Percentiles rank a stretch among this genome's conserved stretches.
Conservation (phyloP, 202 grass and related monocot species). For the Carex arenaria region DNA sequence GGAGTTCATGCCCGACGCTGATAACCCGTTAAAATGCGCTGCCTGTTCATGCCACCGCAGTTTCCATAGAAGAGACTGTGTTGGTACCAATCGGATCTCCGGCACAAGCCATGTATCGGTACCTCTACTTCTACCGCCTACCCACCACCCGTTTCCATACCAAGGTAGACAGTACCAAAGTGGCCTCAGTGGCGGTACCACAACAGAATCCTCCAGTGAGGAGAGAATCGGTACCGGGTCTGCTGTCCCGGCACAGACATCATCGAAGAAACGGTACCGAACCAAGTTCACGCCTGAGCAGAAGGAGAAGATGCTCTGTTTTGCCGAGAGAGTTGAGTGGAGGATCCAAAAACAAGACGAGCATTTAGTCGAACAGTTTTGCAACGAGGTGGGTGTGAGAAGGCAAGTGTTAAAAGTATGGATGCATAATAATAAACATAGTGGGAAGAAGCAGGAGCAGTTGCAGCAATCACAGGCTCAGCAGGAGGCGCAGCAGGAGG, state of each 20-base stretch:
- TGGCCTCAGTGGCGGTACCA: constrained; percentile 50
- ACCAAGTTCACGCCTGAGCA: constrained; percentile 74
- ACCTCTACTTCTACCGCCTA: constrained; percentile 38
- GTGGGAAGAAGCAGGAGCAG: constrained; percentile 29
- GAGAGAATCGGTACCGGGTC: constrained; percentile 27
- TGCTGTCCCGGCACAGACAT: background rate
- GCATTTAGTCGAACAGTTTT: constrained; percentile 59
- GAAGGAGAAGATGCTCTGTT: constrained; percentile 71
- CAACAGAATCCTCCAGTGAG: constrained; percentile 78
- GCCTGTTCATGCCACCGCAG: constrained; percentile 92
- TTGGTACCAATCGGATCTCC: background rate
- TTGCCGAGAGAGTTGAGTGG: constrained; percentile 72
- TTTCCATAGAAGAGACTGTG: constrained; percentile 69
- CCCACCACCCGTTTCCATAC: constrained; percentile 33
- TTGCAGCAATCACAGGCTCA: constrained; percentile 19
- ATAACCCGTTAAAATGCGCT: constrained; percentile 40
- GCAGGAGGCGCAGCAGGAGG: constrained; percentile 24
- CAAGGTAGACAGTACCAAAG: constrained; percentile 36
- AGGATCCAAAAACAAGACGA: constrained; percentile 76
- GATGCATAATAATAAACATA: constrained; percentile 92
- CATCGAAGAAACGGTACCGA: constrained; percentile 56
- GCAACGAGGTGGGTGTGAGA: constrained; percentile 54
- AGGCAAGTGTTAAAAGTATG: constrained; percentile 81
- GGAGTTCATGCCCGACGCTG: constrained; percentile 66
- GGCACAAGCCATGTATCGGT: background rate